Conservation (phyloP, 169 alveolate genomes). For the Cryptosporidium sp. region DNA sequence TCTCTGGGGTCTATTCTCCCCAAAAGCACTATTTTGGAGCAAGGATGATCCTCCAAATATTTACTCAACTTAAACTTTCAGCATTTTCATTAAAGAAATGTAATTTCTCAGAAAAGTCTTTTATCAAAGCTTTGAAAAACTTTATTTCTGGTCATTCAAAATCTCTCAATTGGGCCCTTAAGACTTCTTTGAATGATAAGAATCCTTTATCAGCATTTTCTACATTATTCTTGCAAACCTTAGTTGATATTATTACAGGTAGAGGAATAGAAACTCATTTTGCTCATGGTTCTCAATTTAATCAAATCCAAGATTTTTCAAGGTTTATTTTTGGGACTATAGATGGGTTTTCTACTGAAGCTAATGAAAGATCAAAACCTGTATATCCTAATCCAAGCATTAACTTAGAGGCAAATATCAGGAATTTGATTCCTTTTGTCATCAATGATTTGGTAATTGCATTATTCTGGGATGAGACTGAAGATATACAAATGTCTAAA, state of each 20-base stretch:
- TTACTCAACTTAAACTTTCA: constrained; percentile 4
- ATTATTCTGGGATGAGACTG: constrained; percentile 36
- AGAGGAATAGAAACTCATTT: neutral
- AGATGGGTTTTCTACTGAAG: neutral
- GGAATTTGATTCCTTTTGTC: constrained; percentile 13
- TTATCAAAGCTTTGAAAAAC: neutral
- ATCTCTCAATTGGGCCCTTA: constrained; percentile 7
- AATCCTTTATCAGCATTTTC: constrained; percentile 41
- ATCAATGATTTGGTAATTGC: constrained; percentile 5
- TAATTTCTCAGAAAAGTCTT: constrained; percentile 10
- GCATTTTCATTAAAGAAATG: neutral
- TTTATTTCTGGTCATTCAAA: constrained; percentile 23
- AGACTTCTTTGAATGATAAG: constrained; percentile 42
- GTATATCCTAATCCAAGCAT: neutral
- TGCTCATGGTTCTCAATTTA: neutral
- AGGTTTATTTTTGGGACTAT: constrained; percentile 27
- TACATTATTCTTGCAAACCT: constrained; percentile 16
- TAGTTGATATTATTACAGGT: constrained; percentile 49
- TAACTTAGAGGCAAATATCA: neutral
- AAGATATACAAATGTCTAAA: neutral
- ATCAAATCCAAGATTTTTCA: constrained; percentile 21
- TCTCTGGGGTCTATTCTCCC: constrained; percentile 13
- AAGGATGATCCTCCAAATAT: constrained; percentile 44
- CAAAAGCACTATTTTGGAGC: constrained; percentile 48
- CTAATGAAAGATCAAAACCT: neutral